Evolutionary conservation across 2,329 filamentous ascomycete genomes (phyloP).

Genomic region (Clonostachys rosea): DNA sequence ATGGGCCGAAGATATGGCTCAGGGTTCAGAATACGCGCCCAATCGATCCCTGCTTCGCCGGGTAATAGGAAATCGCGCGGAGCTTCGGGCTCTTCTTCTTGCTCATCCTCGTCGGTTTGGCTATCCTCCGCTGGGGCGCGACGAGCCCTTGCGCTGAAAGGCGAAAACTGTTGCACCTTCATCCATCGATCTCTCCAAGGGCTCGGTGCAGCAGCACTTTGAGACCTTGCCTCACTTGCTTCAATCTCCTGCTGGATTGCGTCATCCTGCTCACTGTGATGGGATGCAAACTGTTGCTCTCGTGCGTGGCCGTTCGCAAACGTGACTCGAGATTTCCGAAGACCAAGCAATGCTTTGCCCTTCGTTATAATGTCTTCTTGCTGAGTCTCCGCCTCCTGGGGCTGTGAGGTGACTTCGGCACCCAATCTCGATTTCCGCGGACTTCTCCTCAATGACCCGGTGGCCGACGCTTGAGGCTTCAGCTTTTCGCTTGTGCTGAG

Average conservation of each 20-base stretch:
- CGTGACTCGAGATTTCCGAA: too few species aligned
- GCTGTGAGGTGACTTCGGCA: too few species aligned
- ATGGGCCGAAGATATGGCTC: slow-evolving; percentile 16
- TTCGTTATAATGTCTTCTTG: too few species aligned
- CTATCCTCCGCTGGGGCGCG: slow-evolving; percentile 2
- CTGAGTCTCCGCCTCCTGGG: too few species aligned
- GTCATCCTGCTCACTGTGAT: slow-evolving; percentile 13
- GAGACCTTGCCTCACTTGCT: slow-evolving; percentile 3
- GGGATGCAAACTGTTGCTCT: slow-evolving; percentile 2
- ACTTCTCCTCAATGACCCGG: too few species aligned
- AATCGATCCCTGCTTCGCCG: slow-evolving; percentile 5
- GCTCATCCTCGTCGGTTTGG: slow-evolving; percentile 2
- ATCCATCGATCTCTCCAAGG: neutral
- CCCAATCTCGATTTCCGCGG: too few species aligned
- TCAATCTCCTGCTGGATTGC: slow-evolving; percentile 13
- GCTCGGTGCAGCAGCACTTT: neutral
- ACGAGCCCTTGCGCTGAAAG: neutral
- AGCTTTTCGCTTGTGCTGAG: too few species aligned
- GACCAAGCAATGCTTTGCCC: too few species aligned
- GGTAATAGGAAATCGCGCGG: neutral
- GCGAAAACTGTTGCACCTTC: neutral
- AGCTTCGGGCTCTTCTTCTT: slow-evolving; percentile 1
- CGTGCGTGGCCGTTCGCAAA: too few species aligned
- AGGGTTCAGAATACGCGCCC: slow-evolving; percentile 20
- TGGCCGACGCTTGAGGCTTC: too few species aligned